These are phyloP conservation scores for Jamesozyma piceae DNA, from an alignment of 805 yeast genomes.

Conservation along the genomic window DNA sequence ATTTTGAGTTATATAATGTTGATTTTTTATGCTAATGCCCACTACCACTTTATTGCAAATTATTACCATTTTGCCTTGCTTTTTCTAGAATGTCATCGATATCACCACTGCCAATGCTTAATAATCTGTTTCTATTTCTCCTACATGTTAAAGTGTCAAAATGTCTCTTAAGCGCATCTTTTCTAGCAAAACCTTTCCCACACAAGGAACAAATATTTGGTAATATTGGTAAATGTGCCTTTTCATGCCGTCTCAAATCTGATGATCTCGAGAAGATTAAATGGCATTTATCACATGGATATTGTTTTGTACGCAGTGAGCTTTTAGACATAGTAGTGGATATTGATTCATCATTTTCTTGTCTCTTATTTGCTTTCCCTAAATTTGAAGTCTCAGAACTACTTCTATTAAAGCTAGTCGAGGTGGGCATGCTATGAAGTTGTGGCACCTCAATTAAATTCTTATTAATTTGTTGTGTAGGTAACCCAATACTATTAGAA, in stretches of 20 bases:
- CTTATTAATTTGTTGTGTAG: not conserved
- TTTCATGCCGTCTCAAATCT: constrained; percentile 65
- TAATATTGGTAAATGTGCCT: constrained; percentile 57
- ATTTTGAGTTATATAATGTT: too few relatives aligned
- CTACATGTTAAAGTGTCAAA: constrained; percentile 65
- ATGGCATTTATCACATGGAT: constrained; percentile 48
- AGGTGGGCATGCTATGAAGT: not conserved
- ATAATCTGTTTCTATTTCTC: constrained; percentile 50
- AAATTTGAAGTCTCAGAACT: not conserved
- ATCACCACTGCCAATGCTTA: constrained; percentile 23
- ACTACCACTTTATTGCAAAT: not conserved
- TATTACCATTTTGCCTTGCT: constrained; percentile 5
- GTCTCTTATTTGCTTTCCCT: not conserved
- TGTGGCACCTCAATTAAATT: not conserved
- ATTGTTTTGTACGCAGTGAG: constrained; percentile 29
- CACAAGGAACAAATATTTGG: constrained; percentile 68
- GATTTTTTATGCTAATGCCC: too few relatives aligned
- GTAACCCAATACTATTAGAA: not conserved
- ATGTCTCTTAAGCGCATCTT: constrained; percentile 72
- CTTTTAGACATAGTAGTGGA: not conserved
- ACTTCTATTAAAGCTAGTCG: not conserved
- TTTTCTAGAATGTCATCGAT: constrained; percentile 22
- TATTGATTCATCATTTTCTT: not conserved
- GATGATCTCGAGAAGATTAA: constrained; percentile 57
- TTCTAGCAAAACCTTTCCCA: constrained; percentile 75